phyloP scores from a whole-genome alignment of 2,329 filamentous ascomycete genomes.

The Geosmithia morbida region DNA sequence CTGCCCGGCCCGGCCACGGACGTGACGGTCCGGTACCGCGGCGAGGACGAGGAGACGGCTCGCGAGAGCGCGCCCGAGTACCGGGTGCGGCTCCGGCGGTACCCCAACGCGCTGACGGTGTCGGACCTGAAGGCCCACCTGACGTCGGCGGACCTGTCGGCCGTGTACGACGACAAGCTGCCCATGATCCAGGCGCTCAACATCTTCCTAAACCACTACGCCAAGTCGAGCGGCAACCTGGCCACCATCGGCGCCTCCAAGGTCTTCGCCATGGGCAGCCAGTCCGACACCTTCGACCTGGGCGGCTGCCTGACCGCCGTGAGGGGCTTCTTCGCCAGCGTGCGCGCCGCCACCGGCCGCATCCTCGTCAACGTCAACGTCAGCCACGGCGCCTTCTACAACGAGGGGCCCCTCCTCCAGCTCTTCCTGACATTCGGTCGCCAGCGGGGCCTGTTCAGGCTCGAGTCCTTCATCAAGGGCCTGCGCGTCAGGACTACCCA shows the following conservation, averaged over 20 bases:
- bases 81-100: conserved; percentile 7
- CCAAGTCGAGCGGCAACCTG: conserved; percentile 10
- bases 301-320: conserved; percentile 21
- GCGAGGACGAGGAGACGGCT: conserved; percentile 14
- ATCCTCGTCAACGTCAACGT: conserved; percentile 41
- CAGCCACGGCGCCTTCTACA: conserved; percentile 36
- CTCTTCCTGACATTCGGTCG: conserved; percentile 15
- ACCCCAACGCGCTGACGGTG: conserved; percentile 10
- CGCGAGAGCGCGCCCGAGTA: conserved; percentile 5
- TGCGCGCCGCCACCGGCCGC: conserved; percentile 35
- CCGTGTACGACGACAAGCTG: conserved; percentile 9
- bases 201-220: conserved; percentile 14
- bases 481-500: conserved; percentile 23
- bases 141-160: conserved; percentile 8
- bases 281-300: conserved; percentile 6
- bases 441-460: conserved; percentile 8
- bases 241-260: conserved; percentile 14
- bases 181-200: conserved; percentile 9
- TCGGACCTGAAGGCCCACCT: conserved; percentile 11
- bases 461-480: conserved; percentile 17
- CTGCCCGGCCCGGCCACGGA: conserved; percentile 5
- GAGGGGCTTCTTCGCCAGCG: conserved; percentile 41
- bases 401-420: conserved; percentile 16
- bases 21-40: conserved; percentile 9
- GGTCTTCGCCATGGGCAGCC: conserved; percentile 10